Base-by-base conservation (phyloP, 1,284 basidiomycete genomes). In the Tetrapyrgos nigripes region DNA sequence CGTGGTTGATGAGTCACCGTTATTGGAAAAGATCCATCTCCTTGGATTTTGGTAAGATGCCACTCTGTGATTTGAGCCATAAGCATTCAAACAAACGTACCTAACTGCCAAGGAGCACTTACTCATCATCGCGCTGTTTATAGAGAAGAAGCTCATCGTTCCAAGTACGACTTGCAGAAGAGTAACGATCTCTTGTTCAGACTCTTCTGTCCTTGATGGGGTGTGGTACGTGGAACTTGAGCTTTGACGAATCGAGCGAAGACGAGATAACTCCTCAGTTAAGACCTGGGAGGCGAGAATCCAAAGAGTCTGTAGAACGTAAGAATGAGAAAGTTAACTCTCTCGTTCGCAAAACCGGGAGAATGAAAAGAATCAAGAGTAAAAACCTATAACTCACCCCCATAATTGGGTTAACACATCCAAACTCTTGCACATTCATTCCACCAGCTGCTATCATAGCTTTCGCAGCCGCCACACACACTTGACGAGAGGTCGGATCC, bases 271-370 rank as follows among this genome's bases (percentile, higher is more conserved):
- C 64, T 79, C 79, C 48, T 77, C 74, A 50, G 79, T 73, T 58
- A 80, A 75, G 28, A 79, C 73, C 50, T 75, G 70, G 62, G 76
- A 79, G 23, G 78, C 76, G 31, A 72, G 68, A 64, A 73, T 71
- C 78, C 78, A 80, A 4, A 79, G 67, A 6, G 75, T 79, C 79
- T 81, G 57, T n/a, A n/a, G n/a, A n/a, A n/a, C n/a, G n/a, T n/a
- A n/a, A n/a, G n/a, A n/a, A n/a, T n/a, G n/a, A n/a, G n/a, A n/a
- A n/a, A n/a, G n/a, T n/a, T n/a, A n/a, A n/a, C n/a, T n/a, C n/a
- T n/a, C n/a, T n/a, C n/a, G n/a, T n/a, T n/a, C n/a, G n/a, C n/a
- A n/a, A n/a, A n/a, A 45, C 52, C 45, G 47, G n/a, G 28, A 59
- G 26, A 57, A 26, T 43, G 26, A 59, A 35, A 40, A 51, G 49